A percentile compares a stretch with the other conserved stretches of the same genome.
phyloP scores from a whole-genome alignment of 2,329 filamentous ascomycete genomes.

The Colletotrichum noveboracense region DNA sequence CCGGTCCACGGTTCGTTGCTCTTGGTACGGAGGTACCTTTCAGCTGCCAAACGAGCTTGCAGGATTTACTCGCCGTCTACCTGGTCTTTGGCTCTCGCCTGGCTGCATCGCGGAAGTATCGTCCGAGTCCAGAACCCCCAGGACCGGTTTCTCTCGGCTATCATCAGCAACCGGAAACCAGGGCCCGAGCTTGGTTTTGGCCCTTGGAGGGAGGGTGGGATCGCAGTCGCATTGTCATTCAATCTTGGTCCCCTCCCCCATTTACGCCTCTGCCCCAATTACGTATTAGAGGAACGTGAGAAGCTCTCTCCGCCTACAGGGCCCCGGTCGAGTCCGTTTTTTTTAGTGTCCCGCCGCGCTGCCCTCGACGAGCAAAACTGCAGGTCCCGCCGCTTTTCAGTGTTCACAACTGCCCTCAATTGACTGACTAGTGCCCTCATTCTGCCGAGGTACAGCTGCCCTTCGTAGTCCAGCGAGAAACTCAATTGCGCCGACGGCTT shows the following conservation, averaged over 20 bases:
- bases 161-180: slow-evolving; percentile 10
- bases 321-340: not conserved
- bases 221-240: slow-evolving; percentile 1
- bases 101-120: not conserved
- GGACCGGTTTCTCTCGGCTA: slow-evolving; percentile 24
- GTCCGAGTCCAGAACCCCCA: not conserved
- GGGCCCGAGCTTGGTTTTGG: slow-evolving; percentile 7
- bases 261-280: slow-evolving; percentile 1
- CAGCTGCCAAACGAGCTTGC: slow-evolving; percentile 10
- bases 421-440: not conserved
- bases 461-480: not conserved
- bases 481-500: not conserved
- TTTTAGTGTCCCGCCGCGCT: slow-evolving; percentile 2
- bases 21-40: slow-evolving; percentile 15
- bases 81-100: rapidly evolving
- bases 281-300: slow-evolving; percentile 8
- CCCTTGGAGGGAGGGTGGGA: not conserved
- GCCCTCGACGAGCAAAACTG: not conserved
- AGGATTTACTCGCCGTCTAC: not conserved
- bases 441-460: not conserved
- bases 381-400: not conserved
- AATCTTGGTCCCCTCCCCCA: not conserved
- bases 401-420: not conserved
- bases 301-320: not conserved
- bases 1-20: not conserved